Base-by-base conservation (phyloP, 73 alveolate genomes). In the Blepharisma stoltei region DNA sequence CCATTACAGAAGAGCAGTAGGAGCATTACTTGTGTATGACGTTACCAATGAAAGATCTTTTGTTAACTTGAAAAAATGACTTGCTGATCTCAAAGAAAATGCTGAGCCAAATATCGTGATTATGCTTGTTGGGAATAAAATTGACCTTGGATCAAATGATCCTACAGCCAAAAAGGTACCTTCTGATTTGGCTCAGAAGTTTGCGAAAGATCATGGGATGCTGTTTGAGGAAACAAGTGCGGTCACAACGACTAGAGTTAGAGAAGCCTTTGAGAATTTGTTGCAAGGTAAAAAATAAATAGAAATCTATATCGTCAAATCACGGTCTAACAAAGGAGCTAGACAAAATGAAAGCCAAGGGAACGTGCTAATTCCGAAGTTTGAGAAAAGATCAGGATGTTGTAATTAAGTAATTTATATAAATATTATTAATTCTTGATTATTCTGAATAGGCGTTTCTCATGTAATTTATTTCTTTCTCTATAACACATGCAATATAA, bases 1-100 rank as follows among this genome's bases (percentile, higher is more conserved):
- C 9, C 94, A 88, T 73, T 88, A 88, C 55, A 82, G 84, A 79
- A 69, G 14, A 37, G 77, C 84, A n/a, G 50, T 78, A n/a, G 90
- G 90, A 23, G 87, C 82, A n/a, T 52, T 82, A 25, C 7, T 82
- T 18, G 6, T 82, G 27, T 82, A 82, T 55, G 90, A 82, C 48
- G 41, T 82, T 7, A 47, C 84, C 6, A 69, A 78, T 82, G 78
- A 54, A 38, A 80, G 67, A 18, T 27, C 83, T 11, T 82, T 82
- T 60, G 69, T 78, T 32, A 55, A 54, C 50, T 53, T 78, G 48
- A 18, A 25, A 18, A 53, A 82, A 37, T 82, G 87, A 82, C 55
- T 82, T 9, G 86, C 41, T 3, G 87, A 53, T 55, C 75, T 76
- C 50, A 21, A 60, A 54, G 75, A 78, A 69, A 83, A 83, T 38